Base-by-base conservation (phyloP, 2,329 filamentous ascomycete genomes). In the Fusarium sp. region DNA sequence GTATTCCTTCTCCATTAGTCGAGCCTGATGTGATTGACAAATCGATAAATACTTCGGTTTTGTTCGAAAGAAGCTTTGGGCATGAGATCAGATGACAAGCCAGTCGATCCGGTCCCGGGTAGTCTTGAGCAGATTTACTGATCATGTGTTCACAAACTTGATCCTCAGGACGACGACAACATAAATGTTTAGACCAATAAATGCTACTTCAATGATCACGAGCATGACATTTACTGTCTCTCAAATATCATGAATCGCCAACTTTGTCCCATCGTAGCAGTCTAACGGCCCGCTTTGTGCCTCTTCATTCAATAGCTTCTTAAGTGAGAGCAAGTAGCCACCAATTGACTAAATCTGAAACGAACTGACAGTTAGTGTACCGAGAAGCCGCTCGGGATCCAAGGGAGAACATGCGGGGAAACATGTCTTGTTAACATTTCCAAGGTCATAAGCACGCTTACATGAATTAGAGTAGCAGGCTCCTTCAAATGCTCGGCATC, bases 381-480 rank as follows among this genome's bases (percentile, higher is more conserved):
- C 14, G 10, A 47, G 20, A 4, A 47, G 31, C 20, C 4, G 14
- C 44, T 20, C 5, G 5, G 14, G 27, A 27, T 27, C 27, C 27
- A 27, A 27, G 27, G 27, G 14, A 12, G 8, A 12, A 14, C 8
- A n/a, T 12, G 9, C 27, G 2, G 20, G 7, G 27, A 2, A 13
- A 5, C 22, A 22, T 10, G 13, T 17, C 9, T n/a, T 3, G 6
- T 15, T 49, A 2, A 8, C 0, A 12, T 47, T 31, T n/a, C 4
- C 3, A 0, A 31, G 11, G 10, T 2, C 5, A 17, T 0, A 4
- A 22, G 46, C 15, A 31, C 27, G 27, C 14, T 4, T 17, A 15
- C 13, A 31, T 29, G 8, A 3, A 0, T 46, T 29, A 13, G 27
- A 27, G 27, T 27, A 27, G 5, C 27, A 27, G 27, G 6, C 27